These are phyloP conservation scores for Oropetium thomaeum DNA, from an alignment of 176 grass and related monocot species.

Conservation along the genomic window DNA sequence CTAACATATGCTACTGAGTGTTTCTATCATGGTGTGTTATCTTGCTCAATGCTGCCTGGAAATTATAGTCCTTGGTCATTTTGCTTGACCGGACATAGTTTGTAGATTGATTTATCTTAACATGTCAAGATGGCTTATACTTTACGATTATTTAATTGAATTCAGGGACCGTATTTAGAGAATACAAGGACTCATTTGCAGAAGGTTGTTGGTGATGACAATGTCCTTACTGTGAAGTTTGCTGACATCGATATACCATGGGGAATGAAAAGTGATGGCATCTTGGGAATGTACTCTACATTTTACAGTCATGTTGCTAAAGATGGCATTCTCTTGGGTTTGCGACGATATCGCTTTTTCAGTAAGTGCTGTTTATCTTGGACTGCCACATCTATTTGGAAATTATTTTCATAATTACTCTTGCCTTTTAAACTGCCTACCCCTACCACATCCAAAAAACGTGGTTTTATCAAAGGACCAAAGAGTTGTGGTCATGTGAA, in stretches of 20 bases:
- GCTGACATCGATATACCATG: constrained; percentile 3
- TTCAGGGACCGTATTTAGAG: constrained; percentile 72
- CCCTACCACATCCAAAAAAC: too few relatives aligned
- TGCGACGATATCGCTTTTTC: constrained; percentile 53
- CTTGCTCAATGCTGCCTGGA: not conserved
- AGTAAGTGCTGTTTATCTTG: constrained; percentile 33
- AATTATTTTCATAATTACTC: not conserved
- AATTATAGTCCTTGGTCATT: not conserved
- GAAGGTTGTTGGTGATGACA: constrained; percentile 74
- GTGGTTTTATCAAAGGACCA: too few relatives aligned
- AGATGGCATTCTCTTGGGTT: constrained; percentile 57
- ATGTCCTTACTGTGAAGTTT: constrained; percentile 77
- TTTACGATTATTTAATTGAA: constrained; percentile 26
- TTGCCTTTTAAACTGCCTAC: not conserved
- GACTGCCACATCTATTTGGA: not conserved
- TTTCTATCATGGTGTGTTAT: not conserved
- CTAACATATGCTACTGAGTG: not conserved
- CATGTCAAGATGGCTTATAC: not conserved
- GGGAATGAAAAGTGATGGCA: not conserved
- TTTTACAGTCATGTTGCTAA: constrained; percentile 46
- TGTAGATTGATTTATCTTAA: not conserved
- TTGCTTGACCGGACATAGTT: not conserved
- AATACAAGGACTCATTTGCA: constrained; percentile 63
- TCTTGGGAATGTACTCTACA: not conserved
- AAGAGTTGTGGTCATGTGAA: too few relatives aligned